A percentile compares a stretch with the other conserved stretches of the same genome.
phyloP scores from a whole-genome alignment of 768 basidiomycete species.

The Lentinula sp. region DNA sequence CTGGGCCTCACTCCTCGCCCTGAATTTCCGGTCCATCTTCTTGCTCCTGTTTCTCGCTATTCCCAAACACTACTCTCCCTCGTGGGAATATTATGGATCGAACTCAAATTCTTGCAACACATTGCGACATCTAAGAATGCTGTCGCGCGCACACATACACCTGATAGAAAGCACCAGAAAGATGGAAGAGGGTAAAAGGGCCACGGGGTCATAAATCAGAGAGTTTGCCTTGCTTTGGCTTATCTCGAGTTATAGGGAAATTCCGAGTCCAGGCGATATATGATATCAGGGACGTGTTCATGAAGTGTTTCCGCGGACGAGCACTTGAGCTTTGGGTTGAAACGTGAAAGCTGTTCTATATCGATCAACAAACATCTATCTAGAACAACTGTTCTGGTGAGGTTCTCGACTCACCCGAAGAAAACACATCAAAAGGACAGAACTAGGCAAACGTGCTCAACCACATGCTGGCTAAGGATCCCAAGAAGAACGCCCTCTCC shows the following conservation, averaged over 20 bases:
- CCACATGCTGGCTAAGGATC: constrained; percentile 39
- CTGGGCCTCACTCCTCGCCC: too few species aligned
- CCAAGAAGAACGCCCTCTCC: constrained; percentile 65
- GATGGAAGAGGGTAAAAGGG: background rate
- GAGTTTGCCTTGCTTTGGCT: too few species aligned
- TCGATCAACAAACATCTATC: too few species aligned
- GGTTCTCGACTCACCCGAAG: too few species aligned
- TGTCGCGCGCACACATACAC: too few species aligned
- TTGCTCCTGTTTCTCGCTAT: constrained; percentile 67
- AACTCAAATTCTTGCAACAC: constrained; percentile 93
- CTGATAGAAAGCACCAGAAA: too few species aligned
- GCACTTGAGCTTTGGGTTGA: too few species aligned
- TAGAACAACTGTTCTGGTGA: too few species aligned
- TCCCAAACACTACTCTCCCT: constrained; percentile 63
- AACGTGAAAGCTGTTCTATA: too few species aligned
- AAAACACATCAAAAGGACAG: background rate
- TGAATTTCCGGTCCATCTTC: constrained; percentile 13
- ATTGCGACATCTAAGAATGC: too few species aligned
- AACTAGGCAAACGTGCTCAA: background rate
- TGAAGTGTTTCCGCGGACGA: too few species aligned
- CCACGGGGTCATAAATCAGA: too few species aligned
- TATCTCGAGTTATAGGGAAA: constrained; percentile 90
- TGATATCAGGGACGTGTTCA: constrained; percentile 93
- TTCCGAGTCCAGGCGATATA: constrained; percentile 92
- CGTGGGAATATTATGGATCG: constrained; percentile 97